Evolutionary conservation across 495 filamentous ascomycete species (phyloP).

Genomic region (Echria macrotheca): DNA sequence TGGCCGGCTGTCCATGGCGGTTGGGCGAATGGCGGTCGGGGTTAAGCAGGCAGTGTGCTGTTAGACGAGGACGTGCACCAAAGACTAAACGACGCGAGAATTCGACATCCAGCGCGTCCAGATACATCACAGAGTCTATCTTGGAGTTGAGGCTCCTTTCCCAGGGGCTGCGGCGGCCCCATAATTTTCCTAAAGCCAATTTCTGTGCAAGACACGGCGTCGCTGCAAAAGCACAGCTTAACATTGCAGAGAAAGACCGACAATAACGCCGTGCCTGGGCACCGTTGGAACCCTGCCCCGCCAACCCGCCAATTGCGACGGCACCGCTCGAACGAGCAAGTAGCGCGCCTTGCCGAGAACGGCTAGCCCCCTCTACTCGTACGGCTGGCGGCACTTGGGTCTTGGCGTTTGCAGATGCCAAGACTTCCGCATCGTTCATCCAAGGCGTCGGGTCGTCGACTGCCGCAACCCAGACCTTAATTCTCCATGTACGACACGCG

Average conservation of each 20-base stretch:
- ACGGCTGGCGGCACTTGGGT: slow-evolving; percentile 7
- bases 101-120: too few relatives aligned
- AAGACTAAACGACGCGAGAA: slow-evolving; percentile 4
- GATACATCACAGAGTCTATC: too few relatives aligned
- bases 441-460: slow-evolving; percentile 3
- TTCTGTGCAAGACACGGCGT: not conserved
- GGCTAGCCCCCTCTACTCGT: slow-evolving; percentile 1
- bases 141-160: too few relatives aligned
- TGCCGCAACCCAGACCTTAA: too few relatives aligned
- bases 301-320: not conserved
- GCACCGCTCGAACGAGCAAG: not conserved
- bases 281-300: not conserved
- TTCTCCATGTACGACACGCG: too few relatives aligned
- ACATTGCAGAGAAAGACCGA: slow-evolving; percentile 6
- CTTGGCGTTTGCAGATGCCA: too few relatives aligned
- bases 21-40: not conserved
- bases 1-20: slow-evolving; percentile 11
- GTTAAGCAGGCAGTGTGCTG: not conserved
- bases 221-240: not conserved
- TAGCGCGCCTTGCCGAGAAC: not conserved
- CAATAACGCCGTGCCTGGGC: not conserved
- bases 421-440: too few relatives aligned
- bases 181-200: not conserved
- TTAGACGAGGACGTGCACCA: slow-evolving; percentile 15
- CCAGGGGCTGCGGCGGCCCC: not conserved